A percentile compares a stretch with the other conserved stretches of the same genome.
phyloP scores from a whole-genome alignment of 306 rosid species.

The Pyrus bretschneideri region DNA sequence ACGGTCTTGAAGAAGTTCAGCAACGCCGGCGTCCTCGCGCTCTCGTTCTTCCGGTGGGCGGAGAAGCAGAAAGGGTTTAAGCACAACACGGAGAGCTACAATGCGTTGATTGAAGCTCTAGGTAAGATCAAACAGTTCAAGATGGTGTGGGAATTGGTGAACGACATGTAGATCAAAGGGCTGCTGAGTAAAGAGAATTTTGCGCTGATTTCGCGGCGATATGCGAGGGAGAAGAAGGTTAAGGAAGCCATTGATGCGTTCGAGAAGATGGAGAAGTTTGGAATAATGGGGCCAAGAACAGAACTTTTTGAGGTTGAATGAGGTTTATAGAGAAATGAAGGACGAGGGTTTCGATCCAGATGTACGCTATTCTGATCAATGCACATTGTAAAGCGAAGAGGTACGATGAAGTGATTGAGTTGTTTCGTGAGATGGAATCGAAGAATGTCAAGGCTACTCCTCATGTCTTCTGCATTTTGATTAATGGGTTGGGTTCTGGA shows the following conservation, averaged over 20 bases:
- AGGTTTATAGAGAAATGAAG: conserved; percentile 72
- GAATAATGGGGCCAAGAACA: conserved; percentile 71
- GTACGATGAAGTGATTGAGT: conserved; percentile 49
- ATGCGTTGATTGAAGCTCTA: conserved; percentile 63
- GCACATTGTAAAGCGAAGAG: conserved; percentile 62
- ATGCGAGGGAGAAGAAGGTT: conserved; percentile 54
- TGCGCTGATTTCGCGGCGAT: conserved; percentile 50
- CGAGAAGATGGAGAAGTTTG: conserved; percentile 64
- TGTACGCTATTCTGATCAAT: conserved; percentile 68
- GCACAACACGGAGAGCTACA: conserved; percentile 44
- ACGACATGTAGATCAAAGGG: conserved; percentile 55
- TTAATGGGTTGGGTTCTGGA: conserved; percentile 70
- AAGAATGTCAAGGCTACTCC: conserved; percentile 54
- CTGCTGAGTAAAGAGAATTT: conserved; percentile 53
- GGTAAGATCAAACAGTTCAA: conserved; percentile 82
- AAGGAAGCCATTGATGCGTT: conserved; percentile 57
- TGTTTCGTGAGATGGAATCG: conserved; percentile 54
- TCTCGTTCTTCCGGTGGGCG: too few species aligned
- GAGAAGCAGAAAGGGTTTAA: conserved; percentile 39
- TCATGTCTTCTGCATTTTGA: conserved; percentile 70
- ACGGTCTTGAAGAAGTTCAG: too few species aligned
- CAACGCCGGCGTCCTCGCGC: too few species aligned
- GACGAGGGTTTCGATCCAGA: conserved; percentile 65
- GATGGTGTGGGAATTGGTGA: conserved; percentile 62
- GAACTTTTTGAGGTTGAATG: conserved; percentile 55